Evolutionary conservation across 2,329 filamentous ascomycete genomes (phyloP).

Genomic region (Beauveria rudraprayagi): DNA sequence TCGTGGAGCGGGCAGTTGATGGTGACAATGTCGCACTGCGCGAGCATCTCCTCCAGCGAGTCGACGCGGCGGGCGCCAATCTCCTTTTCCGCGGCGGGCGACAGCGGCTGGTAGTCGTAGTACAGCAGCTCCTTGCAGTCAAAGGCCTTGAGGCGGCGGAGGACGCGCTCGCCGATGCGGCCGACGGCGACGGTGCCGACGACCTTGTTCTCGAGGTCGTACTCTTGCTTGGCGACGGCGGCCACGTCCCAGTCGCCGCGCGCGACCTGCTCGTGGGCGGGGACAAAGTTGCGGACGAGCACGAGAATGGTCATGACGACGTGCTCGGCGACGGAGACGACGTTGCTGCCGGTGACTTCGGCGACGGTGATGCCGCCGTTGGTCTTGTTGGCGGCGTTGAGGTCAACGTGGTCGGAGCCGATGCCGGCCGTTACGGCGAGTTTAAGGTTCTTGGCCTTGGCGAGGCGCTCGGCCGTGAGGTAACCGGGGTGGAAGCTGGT

Average conservation of each 20-base stretch:
- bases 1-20: constrained; percentile 99
- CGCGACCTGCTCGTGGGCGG: constrained; percentile 89
- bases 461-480: constrained; percentile 89
- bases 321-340: constrained; percentile 97
- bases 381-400: constrained; percentile 94
- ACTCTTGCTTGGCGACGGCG: constrained; percentile 95
- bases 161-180: constrained; percentile 95
- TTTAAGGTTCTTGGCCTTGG: constrained; percentile 98
- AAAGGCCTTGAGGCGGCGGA: constrained; percentile 91
- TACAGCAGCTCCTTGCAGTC: constrained; percentile 99
- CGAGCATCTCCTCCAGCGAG: constrained; percentile 83
- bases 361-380: constrained; percentile 96
- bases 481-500: constrained; percentile 93
- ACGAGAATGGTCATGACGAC: constrained; percentile 98
- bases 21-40: constrained; percentile 93
- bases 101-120: constrained; percentile 97
- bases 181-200: constrained; percentile 96
- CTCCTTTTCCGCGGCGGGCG: constrained; percentile 79
- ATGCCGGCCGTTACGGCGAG: constrained; percentile 95
- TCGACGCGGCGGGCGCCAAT: constrained; percentile 91
- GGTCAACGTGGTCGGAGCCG: constrained; percentile 95
- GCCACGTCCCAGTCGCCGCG: constrained; percentile 92
- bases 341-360: constrained; percentile 96
- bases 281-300: constrained; percentile 96
- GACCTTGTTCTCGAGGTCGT: constrained; percentile 92